These are phyloP conservation scores for Botrytis fragariae DNA, from an alignment of 2,329 filamentous ascomycete species.

Conservation along the genomic window DNA sequence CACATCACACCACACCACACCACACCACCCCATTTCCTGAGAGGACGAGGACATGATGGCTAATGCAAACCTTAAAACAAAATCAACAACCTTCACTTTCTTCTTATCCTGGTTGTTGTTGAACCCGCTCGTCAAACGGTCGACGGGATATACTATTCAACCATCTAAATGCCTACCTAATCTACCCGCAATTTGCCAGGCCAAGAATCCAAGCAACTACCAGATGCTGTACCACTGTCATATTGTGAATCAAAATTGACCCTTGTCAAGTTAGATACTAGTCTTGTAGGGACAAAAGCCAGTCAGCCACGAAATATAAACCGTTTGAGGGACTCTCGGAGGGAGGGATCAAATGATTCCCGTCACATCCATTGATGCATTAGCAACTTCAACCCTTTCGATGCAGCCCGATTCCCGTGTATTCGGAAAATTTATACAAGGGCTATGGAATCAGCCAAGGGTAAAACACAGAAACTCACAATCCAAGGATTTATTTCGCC, in stretches of 20 bases:
- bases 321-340: neutral
- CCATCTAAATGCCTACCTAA: neutral
- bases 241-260: conserved; percentile 1
- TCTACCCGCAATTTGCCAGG: neutral
- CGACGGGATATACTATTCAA: neutral
- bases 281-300: neutral
- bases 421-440: conserved; percentile 12
- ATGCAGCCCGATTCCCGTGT: conserved; percentile 13
- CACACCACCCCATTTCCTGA: neutral
- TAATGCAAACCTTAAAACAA: neutral
- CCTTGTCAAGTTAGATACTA: conserved; percentile 1
- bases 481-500: conserved; percentile 3
- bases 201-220: neutral
- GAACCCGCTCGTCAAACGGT: neutral
- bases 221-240: conserved; percentile 11
- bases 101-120: neutral
- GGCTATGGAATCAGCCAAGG: conserved; percentile 6
- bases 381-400: conserved; percentile 7
- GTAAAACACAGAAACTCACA: neutral
- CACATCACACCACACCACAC: conserved; percentile 3
- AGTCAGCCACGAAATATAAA: conserved; percentile 12
- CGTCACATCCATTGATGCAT: conserved; percentile 1
- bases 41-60: neutral
- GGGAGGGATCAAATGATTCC: conserved; percentile 4
- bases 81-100: neutral